These are phyloP conservation scores for Vigna mungo DNA, from an alignment of 306 rosid genomes.

Conservation along the genomic window DNA sequence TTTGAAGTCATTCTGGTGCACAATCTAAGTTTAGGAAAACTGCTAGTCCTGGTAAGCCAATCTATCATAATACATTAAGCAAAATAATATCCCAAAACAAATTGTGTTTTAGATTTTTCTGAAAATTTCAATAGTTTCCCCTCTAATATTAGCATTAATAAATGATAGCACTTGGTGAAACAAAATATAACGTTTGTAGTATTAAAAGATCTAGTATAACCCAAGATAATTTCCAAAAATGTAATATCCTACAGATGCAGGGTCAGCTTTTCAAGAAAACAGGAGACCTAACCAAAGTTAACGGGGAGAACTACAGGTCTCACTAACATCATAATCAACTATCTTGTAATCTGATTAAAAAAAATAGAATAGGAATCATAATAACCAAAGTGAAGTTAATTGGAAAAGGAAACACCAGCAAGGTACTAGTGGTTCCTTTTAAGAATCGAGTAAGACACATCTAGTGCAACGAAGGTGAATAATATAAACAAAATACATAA, in stretches of 20 bases:
- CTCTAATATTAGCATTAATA: not conserved
- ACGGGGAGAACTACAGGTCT: not conserved
- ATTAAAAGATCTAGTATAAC: not conserved
- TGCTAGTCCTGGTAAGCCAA: not conserved
- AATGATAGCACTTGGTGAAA: not conserved
- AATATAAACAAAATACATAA: not conserved
- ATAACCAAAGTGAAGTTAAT: not conserved
- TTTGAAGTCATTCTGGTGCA: slow-evolving; percentile 21
- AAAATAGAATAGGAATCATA: not conserved
- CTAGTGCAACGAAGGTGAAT: not conserved
- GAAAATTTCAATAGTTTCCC: not conserved
- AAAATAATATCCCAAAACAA: not conserved
- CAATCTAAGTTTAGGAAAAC: not conserved
- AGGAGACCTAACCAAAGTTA: not conserved
- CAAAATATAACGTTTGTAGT: not conserved
- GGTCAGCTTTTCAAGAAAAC: not conserved
- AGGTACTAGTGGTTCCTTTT: not conserved
- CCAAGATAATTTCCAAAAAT: slow-evolving; percentile 2
- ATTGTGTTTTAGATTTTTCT: not conserved
- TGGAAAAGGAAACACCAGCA: not conserved
- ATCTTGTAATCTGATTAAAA: slow-evolving; percentile 5
- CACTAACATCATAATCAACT: not conserved
- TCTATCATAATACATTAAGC: not conserved
- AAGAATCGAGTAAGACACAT: not conserved
- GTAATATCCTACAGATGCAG: not conserved